Base-by-base conservation (phyloP, 306 rosid genomes). In the Datisca glomerata region DNA sequence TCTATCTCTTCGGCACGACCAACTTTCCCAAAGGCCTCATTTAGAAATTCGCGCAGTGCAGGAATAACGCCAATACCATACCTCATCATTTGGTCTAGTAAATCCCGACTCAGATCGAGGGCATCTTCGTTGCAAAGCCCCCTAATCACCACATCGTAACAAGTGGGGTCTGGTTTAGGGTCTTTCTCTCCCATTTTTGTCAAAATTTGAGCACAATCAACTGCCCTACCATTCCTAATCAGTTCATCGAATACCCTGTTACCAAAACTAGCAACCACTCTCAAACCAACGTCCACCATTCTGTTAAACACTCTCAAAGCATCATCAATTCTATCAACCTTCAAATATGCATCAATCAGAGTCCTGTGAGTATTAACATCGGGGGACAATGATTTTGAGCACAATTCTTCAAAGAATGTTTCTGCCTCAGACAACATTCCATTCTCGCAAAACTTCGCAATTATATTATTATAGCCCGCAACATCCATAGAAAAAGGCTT, bases 141-240 rank as follows among this genome's bases (percentile, higher is more conserved):
- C 77, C 51, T 75, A 49, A 80, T 75, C 33, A 89, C 93, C 51
- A 78, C 75, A 53, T 89, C 98, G 23, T 89, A 89, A 59, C 80
- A 77, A 24, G 73, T 74, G 46, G 76, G 75, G 45, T 89, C 98
- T 0, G 97, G 98, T 63, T 89, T 89, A 23, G 95, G 93, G 49
- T 89, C 98, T 25, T 71, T 77, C 39, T 74, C 95, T 31, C 95
- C 98, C 93, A 89, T 74, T 69, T 89, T 84, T 51, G 77, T 72
- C 74, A 89, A 74, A 65, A 83, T 46, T 58, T 57, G 76, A 2
- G 75, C 91, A 49, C 93, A 83, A 7, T 83, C 91, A 23, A 55
- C 10, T 21, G 66, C 79, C 59, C 70, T 84, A 1, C 84, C 93
- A 14, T 75, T 77, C 70, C 62, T 77, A 22, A 80, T 84, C 65